Conservation (phyloP, 208 protist species). For the Naegleria fowleri region DNA sequence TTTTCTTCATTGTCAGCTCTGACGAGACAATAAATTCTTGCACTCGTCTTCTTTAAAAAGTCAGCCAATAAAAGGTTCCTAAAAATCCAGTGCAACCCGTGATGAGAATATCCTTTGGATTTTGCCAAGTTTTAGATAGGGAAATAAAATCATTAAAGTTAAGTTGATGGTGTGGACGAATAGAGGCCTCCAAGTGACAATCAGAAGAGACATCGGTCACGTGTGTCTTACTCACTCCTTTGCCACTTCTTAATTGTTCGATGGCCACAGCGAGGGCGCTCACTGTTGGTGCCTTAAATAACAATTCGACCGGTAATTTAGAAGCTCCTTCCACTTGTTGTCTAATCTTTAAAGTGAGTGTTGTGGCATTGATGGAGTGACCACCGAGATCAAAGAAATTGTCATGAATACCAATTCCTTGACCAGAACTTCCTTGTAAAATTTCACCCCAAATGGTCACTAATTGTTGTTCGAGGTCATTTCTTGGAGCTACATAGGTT, state of each 20-base stretch:
- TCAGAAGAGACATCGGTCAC: conserved; percentile 24
- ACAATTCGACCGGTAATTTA: conserved; percentile 38
- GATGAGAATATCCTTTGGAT: conserved; percentile 39
- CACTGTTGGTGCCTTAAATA: conserved; percentile 42
- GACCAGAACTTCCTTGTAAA: neutral
- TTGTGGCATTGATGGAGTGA: conserved; percentile 51
- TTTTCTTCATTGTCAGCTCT: neutral
- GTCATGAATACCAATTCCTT: conserved; percentile 32
- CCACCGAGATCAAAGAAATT: conserved; percentile 58
- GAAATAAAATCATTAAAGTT: conserved; percentile 25
- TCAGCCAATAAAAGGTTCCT: conserved; percentile 40
- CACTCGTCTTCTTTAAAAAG: conserved; percentile 29
- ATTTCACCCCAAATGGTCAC: conserved; percentile 6
- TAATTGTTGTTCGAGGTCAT: conserved; percentile 25
- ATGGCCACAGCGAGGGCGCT: conserved; percentile 28
- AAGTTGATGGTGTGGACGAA: neutral
- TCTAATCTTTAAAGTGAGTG: conserved; percentile 40
- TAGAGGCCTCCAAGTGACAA: conserved; percentile 8
- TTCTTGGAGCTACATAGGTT: conserved; percentile 26
- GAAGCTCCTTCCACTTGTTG: conserved; percentile 28
- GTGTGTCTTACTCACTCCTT: neutral
- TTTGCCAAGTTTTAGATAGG: neutral
- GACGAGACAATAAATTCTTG: conserved; percentile 40
- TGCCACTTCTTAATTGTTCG: neutral
- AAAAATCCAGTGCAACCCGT: conserved; percentile 51